Conservation (phyloP, 148 eudicot species). For the Fagopyrum tataricum region DNA sequence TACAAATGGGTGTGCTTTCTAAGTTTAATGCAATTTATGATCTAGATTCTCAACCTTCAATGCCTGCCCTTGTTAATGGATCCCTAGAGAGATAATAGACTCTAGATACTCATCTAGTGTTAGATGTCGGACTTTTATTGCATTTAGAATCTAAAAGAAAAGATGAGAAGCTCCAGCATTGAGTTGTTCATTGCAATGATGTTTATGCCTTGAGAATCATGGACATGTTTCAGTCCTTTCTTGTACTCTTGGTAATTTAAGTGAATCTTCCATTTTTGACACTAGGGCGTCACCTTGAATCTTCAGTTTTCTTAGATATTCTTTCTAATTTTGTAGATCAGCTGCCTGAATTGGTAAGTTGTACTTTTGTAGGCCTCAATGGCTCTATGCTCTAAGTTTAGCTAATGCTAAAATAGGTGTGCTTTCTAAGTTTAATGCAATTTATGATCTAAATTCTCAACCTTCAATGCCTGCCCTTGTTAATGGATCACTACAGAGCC, state of each 20-base stretch:
- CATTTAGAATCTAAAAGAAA: neutral
- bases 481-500: neutral
- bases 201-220: neutral
- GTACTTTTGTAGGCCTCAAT: neutral
- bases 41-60: neutral
- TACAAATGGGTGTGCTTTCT: neutral
- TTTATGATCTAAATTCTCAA: neutral
- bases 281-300: constrained; percentile 90
- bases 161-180: neutral
- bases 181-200: neutral
- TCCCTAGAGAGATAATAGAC: neutral
- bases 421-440: neutral
- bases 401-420: neutral
- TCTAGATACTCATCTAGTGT: neutral
- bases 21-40: neutral
- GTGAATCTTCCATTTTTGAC: neutral
- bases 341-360: neutral
- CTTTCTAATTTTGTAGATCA: neutral
- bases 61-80: neutral
- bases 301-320: neutral
- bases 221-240: neutral
- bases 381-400: neutral
- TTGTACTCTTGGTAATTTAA: neutral
- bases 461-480: neutral
- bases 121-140: neutral